phyloP scores from a whole-genome alignment of 257 asterid species.

The Handroanthus guayacan region DNA sequence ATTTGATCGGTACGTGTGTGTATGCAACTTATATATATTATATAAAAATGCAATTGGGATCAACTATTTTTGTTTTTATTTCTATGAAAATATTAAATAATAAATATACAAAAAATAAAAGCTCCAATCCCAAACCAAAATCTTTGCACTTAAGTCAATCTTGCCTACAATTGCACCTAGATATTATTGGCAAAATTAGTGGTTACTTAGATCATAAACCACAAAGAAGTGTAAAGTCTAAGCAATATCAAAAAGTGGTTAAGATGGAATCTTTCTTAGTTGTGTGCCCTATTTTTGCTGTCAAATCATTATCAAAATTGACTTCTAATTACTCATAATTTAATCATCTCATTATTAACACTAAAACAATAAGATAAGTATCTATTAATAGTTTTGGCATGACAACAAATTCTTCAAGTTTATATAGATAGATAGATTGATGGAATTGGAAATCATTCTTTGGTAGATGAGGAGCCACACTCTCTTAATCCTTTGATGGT shows the following conservation, averaged over 20 bases:
- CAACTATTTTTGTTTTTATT: too few species aligned
- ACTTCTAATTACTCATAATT: not conserved
- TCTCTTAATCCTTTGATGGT: not conserved
- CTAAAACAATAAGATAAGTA: not conserved
- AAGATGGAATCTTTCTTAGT: slow-evolving; percentile 26
- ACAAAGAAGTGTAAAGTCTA: slow-evolving; percentile 17
- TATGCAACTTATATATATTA: too few species aligned
- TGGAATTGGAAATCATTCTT: not conserved
- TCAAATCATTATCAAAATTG: slow-evolving; percentile 19
- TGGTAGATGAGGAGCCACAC: too few species aligned
- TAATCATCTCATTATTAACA: slow-evolving; percentile 26
- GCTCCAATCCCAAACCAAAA: not conserved
- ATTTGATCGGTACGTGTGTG: too few species aligned
- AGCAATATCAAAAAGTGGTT: slow-evolving; percentile 11
- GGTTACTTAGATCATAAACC: not conserved
- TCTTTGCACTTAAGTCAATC: not conserved
- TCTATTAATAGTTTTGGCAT: not conserved
- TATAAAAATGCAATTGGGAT: too few species aligned
- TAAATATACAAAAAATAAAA: not conserved
- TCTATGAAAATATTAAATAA: too few species aligned
- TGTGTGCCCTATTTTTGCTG: slow-evolving; percentile 21
- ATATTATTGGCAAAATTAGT: not conserved
- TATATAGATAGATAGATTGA: not conserved
- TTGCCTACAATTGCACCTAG: not conserved
- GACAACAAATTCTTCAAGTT: not conserved